phyloP scores from a whole-genome alignment of 345 rosid genomes.

The Syzygium aromaticum region DNA sequence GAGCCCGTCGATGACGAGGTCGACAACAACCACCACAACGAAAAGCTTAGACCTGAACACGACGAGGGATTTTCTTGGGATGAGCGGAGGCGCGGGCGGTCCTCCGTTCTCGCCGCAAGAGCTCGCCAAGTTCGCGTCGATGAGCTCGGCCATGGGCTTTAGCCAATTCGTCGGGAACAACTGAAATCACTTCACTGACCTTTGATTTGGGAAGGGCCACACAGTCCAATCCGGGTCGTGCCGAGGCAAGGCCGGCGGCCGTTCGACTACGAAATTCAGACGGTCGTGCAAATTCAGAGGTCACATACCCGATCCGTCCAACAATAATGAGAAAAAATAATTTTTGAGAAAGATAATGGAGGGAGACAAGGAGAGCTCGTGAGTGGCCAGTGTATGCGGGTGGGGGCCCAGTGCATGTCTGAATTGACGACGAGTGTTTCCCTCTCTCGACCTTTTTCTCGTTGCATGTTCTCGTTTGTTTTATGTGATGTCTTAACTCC shows the following conservation, averaged over 20 bases:
- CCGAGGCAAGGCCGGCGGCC: background rate
- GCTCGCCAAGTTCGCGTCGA: conserved; percentile 62
- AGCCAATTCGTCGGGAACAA: conserved; percentile 32
- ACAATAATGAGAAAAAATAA: background rate
- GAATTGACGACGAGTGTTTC: conserved; percentile 20
- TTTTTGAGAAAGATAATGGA: background rate
- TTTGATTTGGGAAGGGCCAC: background rate
- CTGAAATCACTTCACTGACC: background rate
- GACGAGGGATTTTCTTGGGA: conserved; percentile 83
- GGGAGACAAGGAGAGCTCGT: conserved; percentile 4
- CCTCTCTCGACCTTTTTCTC: background rate
- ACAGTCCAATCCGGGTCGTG: background rate
- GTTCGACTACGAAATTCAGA: background rate
- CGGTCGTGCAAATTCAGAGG: background rate
- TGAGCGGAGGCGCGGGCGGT: conserved; percentile 33
- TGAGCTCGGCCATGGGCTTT: conserved; percentile 43
- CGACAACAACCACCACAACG: background rate
- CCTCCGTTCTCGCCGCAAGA: conserved; percentile 54
- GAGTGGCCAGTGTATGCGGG: conserved; percentile 7
- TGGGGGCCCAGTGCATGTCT: conserved; percentile 21
- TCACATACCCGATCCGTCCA: background rate
- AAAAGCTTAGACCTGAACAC: background rate
- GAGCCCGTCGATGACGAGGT: conserved; percentile 1
- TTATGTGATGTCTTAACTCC: conserved; percentile 19
- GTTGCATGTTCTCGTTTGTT: conserved; percentile 35